Percentiles rank a stretch among this genome's conserved stretches.
These are phyloP conservation scores for Fusarium pseudonygamai DNA, from an alignment of 2,329 filamentous ascomycete species.

Conservation along the genomic window DNA sequence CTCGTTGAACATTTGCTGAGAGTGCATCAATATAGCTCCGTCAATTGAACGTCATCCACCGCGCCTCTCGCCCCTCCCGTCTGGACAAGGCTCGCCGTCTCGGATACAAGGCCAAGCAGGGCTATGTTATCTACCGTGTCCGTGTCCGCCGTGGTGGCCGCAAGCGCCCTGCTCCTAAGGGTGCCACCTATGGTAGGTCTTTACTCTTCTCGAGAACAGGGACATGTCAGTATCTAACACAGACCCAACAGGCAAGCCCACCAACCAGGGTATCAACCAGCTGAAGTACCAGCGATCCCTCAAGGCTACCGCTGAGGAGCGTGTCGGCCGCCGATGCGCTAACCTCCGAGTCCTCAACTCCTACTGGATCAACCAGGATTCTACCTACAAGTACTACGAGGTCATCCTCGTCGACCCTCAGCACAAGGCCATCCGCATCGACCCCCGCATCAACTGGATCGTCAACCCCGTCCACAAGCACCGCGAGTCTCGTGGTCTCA, in stretches of 20 bases:
- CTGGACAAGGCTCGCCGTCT: slow-evolving; percentile 99
- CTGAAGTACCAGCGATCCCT: slow-evolving; percentile 99
- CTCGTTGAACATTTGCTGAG: slow-evolving; percentile 99
- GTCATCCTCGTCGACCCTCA: slow-evolving; percentile 99
- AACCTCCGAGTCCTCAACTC: slow-evolving; percentile 99
- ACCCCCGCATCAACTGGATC: slow-evolving; percentile 99
- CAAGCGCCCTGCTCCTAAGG: slow-evolving; percentile 96
- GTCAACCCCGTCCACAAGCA: slow-evolving; percentile 99
- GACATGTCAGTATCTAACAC: slow-evolving; percentile 32
- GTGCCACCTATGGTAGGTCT: slow-evolving; percentile 94
- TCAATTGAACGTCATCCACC: slow-evolving; percentile 99
- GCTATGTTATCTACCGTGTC: slow-evolving; percentile 99
- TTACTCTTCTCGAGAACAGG: not conserved
- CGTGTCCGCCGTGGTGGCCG: slow-evolving; percentile 98
- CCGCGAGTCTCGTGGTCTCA: slow-evolving; percentile 97
- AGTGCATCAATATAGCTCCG: slow-evolving; percentile 99
- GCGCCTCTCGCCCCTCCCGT: slow-evolving; percentile 95
- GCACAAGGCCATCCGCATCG: slow-evolving; percentile 99
- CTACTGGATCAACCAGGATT: slow-evolving; percentile 99
- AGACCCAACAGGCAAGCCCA: slow-evolving; percentile 85
- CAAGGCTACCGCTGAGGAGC: slow-evolving; percentile 97
- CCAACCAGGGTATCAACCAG: slow-evolving; percentile 99
- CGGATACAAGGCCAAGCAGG: slow-evolving; percentile 99
- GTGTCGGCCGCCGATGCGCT: slow-evolving; percentile 98
- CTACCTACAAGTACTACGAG: slow-evolving; percentile 99